Evolutionary conservation across 2,329 filamentous ascomycete genomes (phyloP).

Genomic region (Diaporthe eres): DNA sequence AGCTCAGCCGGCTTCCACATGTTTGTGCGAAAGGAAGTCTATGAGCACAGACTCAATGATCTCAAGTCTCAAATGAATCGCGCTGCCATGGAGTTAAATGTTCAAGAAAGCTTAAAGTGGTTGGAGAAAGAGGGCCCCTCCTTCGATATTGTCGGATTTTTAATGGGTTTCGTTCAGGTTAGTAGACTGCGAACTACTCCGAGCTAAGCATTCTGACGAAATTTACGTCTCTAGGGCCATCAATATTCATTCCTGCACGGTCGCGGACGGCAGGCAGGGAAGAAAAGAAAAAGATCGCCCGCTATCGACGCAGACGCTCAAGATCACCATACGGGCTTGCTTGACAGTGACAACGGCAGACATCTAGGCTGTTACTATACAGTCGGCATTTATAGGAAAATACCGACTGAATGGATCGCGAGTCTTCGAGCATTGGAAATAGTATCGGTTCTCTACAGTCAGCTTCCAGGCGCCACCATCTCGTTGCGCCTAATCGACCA

Average conservation of each 20-base stretch:
- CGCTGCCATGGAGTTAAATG: not conserved
- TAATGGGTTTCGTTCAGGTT: not conserved
- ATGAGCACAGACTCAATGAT: not conserved
- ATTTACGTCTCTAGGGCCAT: not conserved
- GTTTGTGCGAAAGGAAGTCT: not conserved
- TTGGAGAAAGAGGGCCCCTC: not conserved
- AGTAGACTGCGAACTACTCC: not conserved
- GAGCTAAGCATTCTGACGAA: not conserved
- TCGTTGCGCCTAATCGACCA: not conserved
- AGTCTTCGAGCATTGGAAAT: constrained; percentile 7
- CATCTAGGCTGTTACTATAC: not conserved
- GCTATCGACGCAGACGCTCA: not conserved
- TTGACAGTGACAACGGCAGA: constrained; percentile 2
- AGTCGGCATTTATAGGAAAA: not conserved
- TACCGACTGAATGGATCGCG: not conserved
- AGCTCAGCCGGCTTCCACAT: not conserved
- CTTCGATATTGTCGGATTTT: not conserved
- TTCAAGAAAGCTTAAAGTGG: not conserved
- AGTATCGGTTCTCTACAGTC: not conserved
- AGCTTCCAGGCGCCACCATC: not conserved
- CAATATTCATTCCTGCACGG: not conserved
- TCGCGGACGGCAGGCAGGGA: not conserved
- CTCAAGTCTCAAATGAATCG: not conserved
- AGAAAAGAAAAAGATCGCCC: not conserved
- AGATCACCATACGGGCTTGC: not conserved